A percentile compares a stretch with the other conserved stretches of the same genome.
These are phyloP conservation scores for Kluyveromyces nonfermentans DNA, from an alignment of 805 yeast genomes.

Conservation along the genomic window DNA sequence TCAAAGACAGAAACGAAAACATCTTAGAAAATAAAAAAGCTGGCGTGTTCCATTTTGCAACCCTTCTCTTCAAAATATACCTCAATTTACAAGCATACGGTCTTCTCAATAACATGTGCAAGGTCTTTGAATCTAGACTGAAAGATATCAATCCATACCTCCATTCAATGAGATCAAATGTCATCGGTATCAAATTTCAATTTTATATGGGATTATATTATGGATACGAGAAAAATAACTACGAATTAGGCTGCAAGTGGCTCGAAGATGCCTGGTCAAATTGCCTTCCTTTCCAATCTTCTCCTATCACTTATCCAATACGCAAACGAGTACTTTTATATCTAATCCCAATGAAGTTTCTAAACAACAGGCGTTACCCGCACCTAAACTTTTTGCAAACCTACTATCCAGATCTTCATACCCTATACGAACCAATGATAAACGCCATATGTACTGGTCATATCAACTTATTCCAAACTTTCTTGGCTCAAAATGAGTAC, in stretches of 20 bases:
- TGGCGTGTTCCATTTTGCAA: constrained; percentile 63
- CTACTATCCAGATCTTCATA: constrained; percentile 33
- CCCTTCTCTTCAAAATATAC: constrained; percentile 60
- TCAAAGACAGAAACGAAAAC: constrained; percentile 66
- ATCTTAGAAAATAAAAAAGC: constrained; percentile 40
- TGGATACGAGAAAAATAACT: constrained; percentile 52
- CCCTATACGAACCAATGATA: constrained; percentile 40
- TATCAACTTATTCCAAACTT: constrained; percentile 39
- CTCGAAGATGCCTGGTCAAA: constrained; percentile 38
- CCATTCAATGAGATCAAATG: not conserved
- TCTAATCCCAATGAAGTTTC: constrained; percentile 22
- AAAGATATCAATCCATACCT: constrained; percentile 1
- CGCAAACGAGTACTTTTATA: not conserved
- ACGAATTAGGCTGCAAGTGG: constrained; percentile 39
- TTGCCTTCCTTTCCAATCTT: constrained; percentile 8
- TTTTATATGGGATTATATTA: constrained; percentile 63
- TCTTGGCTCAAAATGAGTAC: constrained; percentile 36
- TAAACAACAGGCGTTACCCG: constrained; percentile 42
- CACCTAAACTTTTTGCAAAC: constrained; percentile 29
- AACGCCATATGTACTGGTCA: constrained; percentile 46
- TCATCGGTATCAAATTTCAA: constrained; percentile 37
- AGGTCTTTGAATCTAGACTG: constrained; percentile 50
- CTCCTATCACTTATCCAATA: not conserved
- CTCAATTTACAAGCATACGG: constrained; percentile 57
- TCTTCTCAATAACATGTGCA: constrained; percentile 64